phyloP scores from a whole-genome alignment of 306 rosid species.

The Ziziphus jujuba region DNA sequence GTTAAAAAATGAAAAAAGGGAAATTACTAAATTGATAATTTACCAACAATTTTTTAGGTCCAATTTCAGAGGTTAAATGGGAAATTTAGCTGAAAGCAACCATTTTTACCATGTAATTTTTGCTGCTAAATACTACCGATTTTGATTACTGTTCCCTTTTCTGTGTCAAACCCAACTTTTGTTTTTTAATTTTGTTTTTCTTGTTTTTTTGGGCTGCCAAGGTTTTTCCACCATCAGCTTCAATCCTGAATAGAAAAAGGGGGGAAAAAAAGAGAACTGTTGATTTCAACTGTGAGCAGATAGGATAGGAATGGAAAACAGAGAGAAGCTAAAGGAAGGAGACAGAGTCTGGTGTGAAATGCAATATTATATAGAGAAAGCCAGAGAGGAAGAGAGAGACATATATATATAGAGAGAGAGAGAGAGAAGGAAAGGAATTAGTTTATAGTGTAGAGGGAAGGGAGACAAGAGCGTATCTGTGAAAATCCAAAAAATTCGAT shows the following conservation, averaged over 20 bases:
- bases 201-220: neutral
- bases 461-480: slow-evolving; percentile 74
- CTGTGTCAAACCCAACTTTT: too few relatives aligned
- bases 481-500: slow-evolving; percentile 73
- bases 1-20: too few relatives aligned
- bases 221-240: too few relatives aligned
- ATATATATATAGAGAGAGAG: neutral
- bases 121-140: too few relatives aligned
- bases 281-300: neutral
- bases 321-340: slow-evolving; percentile 10
- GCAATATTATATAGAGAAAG: slow-evolving; percentile 25
- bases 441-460: slow-evolving; percentile 31
- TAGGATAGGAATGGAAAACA: neutral
- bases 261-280: neutral
- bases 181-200: neutral
- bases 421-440: slow-evolving; percentile 13
- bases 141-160: too few relatives aligned
- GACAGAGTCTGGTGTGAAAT: slow-evolving; percentile 12
- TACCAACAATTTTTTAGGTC: too few relatives aligned
- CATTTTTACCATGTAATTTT: too few relatives aligned
- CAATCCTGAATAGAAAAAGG: neutral
- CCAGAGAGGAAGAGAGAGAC: slow-evolving; percentile 18
- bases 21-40: too few relatives aligned
- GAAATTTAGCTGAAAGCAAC: too few relatives aligned
- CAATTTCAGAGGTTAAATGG: too few relatives aligned